These are phyloP conservation scores for Dactylorhiza incarnata DNA, from an alignment of 106 monocot species.

Conservation along the genomic window DNA sequence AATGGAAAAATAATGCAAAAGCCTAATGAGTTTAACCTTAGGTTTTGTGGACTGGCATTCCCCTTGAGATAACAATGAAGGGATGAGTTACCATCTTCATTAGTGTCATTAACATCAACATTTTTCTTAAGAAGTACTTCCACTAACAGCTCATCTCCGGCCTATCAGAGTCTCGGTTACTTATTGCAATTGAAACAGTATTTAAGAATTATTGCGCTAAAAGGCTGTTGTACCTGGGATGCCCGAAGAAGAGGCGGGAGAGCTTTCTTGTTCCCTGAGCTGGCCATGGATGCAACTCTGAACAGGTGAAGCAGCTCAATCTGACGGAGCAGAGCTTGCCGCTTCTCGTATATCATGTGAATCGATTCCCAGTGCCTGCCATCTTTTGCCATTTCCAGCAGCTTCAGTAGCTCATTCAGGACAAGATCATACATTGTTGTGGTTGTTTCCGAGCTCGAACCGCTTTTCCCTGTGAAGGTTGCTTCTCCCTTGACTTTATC, in stretches of 20 bases:
- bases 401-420: slow-evolving; percentile 17
- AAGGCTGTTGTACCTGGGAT: slow-evolving; percentile 13
- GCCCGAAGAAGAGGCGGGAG: slow-evolving; percentile 18
- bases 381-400: slow-evolving; percentile 7
- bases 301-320: slow-evolving; percentile 27
- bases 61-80: slow-evolving; percentile 34
- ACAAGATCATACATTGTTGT: slow-evolving; percentile 14
- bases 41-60: slow-evolving; percentile 11
- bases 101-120: slow-evolving; percentile 10
- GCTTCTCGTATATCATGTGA: background rate
- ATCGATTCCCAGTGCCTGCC: background rate
- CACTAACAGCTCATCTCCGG: slow-evolving; percentile 13
- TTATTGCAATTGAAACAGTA: background rate
- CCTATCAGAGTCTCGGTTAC: background rate
- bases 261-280: slow-evolving; percentile 6
- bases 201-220: background rate
- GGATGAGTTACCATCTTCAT: slow-evolving; percentile 17
- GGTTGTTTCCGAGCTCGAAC: slow-evolving; percentile 1
- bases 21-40: slow-evolving; percentile 11
- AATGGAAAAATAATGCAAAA: background rate
- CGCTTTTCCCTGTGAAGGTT: background rate
- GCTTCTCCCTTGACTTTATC: slow-evolving; percentile 16
- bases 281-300: background rate
- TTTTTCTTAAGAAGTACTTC: slow-evolving; percentile 19
- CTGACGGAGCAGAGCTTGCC: slow-evolving; percentile 18